A percentile compares a stretch with the other conserved stretches of the same genome.
Conservation (phyloP, 345 rosid species). For the Excoecaria agallocha region DNA sequence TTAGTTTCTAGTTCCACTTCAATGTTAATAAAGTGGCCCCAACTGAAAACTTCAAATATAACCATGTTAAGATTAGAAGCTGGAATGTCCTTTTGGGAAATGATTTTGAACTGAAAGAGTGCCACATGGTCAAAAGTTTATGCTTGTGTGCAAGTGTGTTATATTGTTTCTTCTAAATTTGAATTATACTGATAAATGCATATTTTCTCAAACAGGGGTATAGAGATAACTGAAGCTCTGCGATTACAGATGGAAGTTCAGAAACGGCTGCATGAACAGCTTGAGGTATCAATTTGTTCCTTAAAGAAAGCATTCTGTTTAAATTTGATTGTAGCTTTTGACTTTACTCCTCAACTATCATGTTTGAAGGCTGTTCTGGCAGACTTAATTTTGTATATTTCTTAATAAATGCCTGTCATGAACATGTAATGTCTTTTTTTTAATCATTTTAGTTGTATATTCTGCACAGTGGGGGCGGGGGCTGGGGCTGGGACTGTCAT, state of each 20-base stretch:
- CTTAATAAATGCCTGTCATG: background rate
- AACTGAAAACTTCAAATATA: background rate
- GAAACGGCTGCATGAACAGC: conserved; percentile 88
- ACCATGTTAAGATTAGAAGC: conserved; percentile 4
- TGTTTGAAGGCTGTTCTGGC: conserved; percentile 1
- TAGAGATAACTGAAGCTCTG: conserved; percentile 77
- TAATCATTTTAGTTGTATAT: background rate
- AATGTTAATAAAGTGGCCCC: background rate
- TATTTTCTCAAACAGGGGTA: conserved; percentile 45
- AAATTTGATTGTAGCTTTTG: conserved; percentile 3
- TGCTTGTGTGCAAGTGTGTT: conserved; percentile 7
- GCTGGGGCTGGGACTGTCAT: background rate
- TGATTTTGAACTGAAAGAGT: background rate
- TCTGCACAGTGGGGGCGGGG: background rate
- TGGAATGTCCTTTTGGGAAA: background rate
- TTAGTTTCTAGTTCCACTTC: background rate
- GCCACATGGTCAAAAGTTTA: background rate
- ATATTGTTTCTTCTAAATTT: conserved; percentile 3
- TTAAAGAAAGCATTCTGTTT: conserved; percentile 3
- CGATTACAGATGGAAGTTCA: conserved; percentile 91
- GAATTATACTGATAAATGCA: background rate
- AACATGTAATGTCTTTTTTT: background rate
- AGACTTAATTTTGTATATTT: conserved; percentile 1
- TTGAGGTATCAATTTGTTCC: conserved; percentile 59
- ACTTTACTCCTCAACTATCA: background rate